Evolutionary conservation across 2,329 filamentous ascomycete genomes (phyloP), one percentile per base, ranked within the genome.

Genomic region (Aspergillus sp.): DNA sequence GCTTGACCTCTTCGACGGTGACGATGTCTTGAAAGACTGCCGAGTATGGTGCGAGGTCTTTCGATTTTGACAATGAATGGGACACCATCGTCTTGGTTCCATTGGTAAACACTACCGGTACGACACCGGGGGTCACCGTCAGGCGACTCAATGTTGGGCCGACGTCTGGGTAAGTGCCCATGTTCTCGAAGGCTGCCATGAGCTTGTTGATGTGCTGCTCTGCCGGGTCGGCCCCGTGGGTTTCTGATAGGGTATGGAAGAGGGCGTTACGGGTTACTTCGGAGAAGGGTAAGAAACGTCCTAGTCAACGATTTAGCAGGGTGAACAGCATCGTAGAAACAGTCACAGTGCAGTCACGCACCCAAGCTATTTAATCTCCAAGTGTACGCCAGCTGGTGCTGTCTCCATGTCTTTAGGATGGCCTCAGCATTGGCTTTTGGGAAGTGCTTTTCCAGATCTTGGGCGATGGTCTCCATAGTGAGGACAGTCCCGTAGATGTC

Each of bases 321-420:
- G 15, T 46, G 46, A 30, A 45, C 48, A 47, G 22, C 42, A 43
- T 19, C 19, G 37, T 39, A 5, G 19, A 39, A 30, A 39, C 10
- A 35, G 33, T n/a, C 27, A 27, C 25, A 38, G 4, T 9, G 33
- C 43, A 45, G 38, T 30, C 12, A 41, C 71, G 52, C 70, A 85
- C 86, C 77, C 85, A 90, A 90, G 73, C 81, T 84, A 59, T 83
- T 89, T 54, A 85, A 68, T 45, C 86, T 74, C 84, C 84, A 90
- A 35, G 85, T 88, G 58, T 89, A 90, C 65, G 89, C 86, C 7
- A 90, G 72, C 64, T 90, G 86, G 59, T 84, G 84, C 25, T 77
- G 76, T 48, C 86, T 74, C 79, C 85, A 88, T 59, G 79, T 65
- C 13, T 74, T 64, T 4, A 84, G 80, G 27, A 89, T 74, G 1